Evolutionary conservation across 2,329 filamentous ascomycete species (phyloP).

Genomic region (Lecanicillium sp.): DNA sequence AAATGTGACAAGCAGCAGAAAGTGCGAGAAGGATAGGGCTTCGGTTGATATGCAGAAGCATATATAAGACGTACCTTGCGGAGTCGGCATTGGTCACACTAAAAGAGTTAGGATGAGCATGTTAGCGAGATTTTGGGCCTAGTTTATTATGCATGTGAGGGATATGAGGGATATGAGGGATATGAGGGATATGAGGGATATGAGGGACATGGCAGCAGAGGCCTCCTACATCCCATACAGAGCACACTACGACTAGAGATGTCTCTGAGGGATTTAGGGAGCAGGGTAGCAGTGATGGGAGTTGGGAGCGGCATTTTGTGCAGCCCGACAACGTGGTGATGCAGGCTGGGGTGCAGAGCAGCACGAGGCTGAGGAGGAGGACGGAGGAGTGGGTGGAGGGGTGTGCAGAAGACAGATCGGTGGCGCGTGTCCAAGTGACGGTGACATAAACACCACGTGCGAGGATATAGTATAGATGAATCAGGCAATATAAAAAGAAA

Average conservation of each 20-base stretch:
- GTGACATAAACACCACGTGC: neutral
- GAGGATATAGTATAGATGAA: neutral
- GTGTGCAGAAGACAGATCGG: no score
- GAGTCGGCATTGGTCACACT: conserved; percentile 30
- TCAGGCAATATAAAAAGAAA: neutral
- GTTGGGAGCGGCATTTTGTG: neutral
- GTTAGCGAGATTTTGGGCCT: no score
- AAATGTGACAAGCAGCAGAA: no score
- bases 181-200: no score
- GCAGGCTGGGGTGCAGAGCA: conserved; percentile 3
- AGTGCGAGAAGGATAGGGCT: neutral
- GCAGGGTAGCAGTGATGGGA: neutral
- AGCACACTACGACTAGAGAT: neutral
- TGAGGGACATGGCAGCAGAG: neutral
- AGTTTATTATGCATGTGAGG: no score
- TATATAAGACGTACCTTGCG: conserved; percentile 21
- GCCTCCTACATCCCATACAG: no score
- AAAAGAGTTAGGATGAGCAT: conserved; percentile 7
- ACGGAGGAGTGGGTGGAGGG: neutral
- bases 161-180: no score
- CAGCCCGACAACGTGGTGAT: neutral
- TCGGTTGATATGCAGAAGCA: neutral
- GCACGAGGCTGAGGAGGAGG: neutral
- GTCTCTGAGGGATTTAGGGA: conserved; percentile 5
- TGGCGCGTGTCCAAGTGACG: no score